A percentile compares a stretch with the other conserved stretches of the same genome.
Conservation (phyloP, 257 asterid species). For the Solanum appendiculatum region DNA sequence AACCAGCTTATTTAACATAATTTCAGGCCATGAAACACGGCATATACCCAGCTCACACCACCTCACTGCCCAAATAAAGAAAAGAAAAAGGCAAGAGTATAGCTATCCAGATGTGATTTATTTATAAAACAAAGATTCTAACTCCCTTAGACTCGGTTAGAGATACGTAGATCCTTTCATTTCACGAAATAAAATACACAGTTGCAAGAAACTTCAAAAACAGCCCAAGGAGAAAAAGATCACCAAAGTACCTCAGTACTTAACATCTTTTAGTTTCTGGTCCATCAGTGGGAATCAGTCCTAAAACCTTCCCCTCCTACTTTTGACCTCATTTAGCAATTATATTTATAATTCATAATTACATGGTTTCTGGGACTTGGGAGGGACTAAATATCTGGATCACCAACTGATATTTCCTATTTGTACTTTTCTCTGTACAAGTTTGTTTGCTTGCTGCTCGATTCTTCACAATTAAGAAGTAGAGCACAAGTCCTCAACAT, state of each 20-base stretch:
- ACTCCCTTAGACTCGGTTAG: not conserved
- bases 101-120: not conserved
- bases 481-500: not conserved
- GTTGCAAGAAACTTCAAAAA: not conserved
- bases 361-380: not conserved
- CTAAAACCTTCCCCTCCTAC: not conserved
- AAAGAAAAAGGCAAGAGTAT: not conserved
- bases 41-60: too few species aligned
- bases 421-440: not conserved
- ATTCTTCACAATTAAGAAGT: not conserved
- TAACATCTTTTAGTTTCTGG: not conserved
- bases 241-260: not conserved
- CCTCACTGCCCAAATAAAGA: not conserved
- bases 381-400: not conserved
- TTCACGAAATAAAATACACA: not conserved
- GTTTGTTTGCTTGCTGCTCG: not conserved
- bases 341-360: not conserved
- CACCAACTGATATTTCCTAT: not conserved
- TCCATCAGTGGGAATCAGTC: not conserved
- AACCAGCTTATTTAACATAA: not conserved
- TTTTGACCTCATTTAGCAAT: not conserved
- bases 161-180: not conserved
- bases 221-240: not conserved
- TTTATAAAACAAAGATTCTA: not conserved
- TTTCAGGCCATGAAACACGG: not conserved